A percentile compares a stretch with the other conserved stretches of the same genome.
phyloP scores from a whole-genome alignment of 1,284 basidiomycete genomes.

The Moesziomyces parantarcticus region DNA sequence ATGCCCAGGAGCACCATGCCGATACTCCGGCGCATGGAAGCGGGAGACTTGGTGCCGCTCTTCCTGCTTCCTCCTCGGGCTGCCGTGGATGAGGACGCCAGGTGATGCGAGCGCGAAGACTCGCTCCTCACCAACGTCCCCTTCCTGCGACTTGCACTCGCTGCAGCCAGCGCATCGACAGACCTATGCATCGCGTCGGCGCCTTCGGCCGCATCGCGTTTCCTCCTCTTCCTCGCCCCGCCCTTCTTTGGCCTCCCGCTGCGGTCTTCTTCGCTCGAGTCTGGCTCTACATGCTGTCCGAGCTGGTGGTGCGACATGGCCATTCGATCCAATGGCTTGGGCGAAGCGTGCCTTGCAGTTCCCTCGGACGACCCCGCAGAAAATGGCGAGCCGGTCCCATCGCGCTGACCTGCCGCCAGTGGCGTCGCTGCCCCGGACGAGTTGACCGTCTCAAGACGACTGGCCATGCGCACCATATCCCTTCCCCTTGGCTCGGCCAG shows the following conservation, averaged over 20 bases:
- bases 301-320: constrained; percentile 36
- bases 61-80: not conserved
- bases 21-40: constrained; percentile 34
- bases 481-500: constrained; percentile 32
- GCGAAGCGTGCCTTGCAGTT: constrained; percentile 29
- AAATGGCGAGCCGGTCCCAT: constrained; percentile 6
- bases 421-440: constrained; percentile 12
- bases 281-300: not conserved
- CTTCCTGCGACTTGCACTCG: constrained; percentile 9
- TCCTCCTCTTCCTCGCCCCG: constrained; percentile 5
- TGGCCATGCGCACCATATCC: constrained; percentile 46
- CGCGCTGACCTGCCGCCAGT: not conserved
- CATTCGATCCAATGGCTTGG: constrained; percentile 10
- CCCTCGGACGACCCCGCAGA: constrained; percentile 31
- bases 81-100: not conserved
- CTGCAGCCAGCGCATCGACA: constrained; percentile 10
- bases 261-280: not conserved
- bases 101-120: constrained; percentile 19
- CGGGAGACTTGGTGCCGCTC: constrained; percentile 29
- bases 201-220: constrained; percentile 6
- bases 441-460: constrained; percentile 13
- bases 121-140: constrained; percentile 15
- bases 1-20: constrained; percentile 43
- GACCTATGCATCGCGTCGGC: constrained; percentile 13
- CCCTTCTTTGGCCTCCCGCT: not conserved